These are phyloP conservation scores for Leishmania tropica DNA, from an alignment of 208 protist species.

Conservation along the genomic window DNA sequence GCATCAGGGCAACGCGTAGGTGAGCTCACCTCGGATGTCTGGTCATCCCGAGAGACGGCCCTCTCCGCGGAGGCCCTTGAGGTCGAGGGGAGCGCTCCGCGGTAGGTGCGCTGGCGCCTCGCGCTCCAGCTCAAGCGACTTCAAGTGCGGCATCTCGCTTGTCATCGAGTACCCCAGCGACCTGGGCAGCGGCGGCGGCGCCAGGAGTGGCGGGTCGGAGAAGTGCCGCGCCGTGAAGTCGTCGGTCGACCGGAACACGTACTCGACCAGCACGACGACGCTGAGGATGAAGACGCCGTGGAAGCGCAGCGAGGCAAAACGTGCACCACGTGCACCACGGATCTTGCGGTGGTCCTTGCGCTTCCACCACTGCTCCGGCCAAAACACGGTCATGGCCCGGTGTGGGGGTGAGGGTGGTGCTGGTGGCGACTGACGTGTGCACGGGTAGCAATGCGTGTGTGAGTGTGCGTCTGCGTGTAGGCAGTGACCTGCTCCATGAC, in stretches of 20 bases:
- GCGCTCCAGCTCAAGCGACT: conserved; percentile 49
- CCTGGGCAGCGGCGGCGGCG: conserved; percentile 56
- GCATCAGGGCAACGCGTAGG: not conserved
- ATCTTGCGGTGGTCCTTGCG: conserved; percentile 66
- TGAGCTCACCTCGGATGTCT: not conserved
- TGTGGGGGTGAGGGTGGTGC: not conserved
- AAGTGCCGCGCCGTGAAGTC: conserved; percentile 36
- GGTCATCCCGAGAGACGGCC: not conserved
- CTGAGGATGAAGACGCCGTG: conserved; percentile 49
- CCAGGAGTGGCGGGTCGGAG: conserved; percentile 45
- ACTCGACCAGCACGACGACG: conserved; percentile 51
- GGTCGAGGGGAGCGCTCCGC: conserved; percentile 22
- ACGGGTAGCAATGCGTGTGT: not conserved
- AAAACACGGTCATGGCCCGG: conserved; percentile 40
- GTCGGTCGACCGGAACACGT: conserved; percentile 59
- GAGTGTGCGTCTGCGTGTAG: too few species aligned
- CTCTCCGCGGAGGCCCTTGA: conserved; percentile 2
- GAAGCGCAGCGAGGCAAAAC: conserved; percentile 59
- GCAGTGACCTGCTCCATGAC: too few species aligned
- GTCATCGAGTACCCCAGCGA: conserved; percentile 51
- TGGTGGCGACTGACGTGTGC: not conserved
- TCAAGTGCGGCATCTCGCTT: conserved; percentile 69
- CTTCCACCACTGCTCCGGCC: conserved; percentile 60
- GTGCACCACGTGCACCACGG: conserved; percentile 51
- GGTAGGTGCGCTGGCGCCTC: conserved; percentile 47